These are phyloP conservation scores for Trichosporon asahii DNA, from an alignment of 1,284 basidiomycete species.

Conservation along the genomic window DNA sequence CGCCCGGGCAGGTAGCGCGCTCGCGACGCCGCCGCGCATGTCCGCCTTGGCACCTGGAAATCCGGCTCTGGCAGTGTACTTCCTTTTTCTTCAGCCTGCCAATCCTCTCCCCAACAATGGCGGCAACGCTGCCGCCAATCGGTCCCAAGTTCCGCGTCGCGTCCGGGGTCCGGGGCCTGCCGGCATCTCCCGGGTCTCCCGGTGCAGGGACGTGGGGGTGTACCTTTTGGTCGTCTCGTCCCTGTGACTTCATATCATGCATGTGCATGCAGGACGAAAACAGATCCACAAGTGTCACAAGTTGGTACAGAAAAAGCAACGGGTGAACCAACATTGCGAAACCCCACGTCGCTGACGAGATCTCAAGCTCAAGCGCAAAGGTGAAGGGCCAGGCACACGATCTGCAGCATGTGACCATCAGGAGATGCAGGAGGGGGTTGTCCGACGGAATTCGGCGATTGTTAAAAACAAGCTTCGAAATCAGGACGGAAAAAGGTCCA, in stretches of 20 bases:
- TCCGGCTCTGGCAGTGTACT: neutral
- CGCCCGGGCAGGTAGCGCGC: neutral
- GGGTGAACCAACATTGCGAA: neutral
- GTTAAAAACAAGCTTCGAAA: neutral
- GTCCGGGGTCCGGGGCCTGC: too few species aligned
- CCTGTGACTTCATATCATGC: too few species aligned
- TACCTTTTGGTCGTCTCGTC: too few species aligned
- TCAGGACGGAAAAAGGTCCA: neutral
- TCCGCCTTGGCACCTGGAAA: neutral
- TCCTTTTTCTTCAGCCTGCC: neutral
- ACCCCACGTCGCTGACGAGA: neutral
- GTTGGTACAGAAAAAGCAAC: too few species aligned
- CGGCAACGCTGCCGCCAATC: neutral
- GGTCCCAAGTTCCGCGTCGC: neutral
- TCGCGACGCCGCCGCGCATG: neutral
- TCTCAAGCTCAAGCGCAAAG: neutral
- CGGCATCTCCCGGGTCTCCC: too few species aligned
- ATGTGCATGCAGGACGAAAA: too few species aligned
- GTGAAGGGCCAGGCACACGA: neutral
- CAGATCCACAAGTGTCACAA: too few species aligned
- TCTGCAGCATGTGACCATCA: slow-evolving; percentile 6
- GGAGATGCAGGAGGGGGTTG: neutral
- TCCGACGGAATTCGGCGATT: neutral
- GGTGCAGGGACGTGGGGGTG: too few species aligned
- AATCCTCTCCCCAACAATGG: too few species aligned